Base-by-base conservation (phyloP, 2,329 filamentous ascomycete genomes). In the Eutypella sp. region DNA sequence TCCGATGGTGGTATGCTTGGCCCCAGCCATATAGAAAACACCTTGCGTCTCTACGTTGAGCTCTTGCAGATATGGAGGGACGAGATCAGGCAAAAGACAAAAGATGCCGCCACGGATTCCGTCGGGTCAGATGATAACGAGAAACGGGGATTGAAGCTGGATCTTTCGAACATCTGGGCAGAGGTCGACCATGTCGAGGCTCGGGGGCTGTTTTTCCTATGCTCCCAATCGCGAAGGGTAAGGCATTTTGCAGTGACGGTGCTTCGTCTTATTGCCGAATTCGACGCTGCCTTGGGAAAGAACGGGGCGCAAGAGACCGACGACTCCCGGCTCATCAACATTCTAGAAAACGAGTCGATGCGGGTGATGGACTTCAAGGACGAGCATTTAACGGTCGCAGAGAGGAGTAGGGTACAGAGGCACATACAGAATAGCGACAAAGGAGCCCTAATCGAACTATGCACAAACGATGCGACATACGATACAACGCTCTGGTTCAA, bases 401-500 rank as follows among this genome's bases (percentile, higher is more conserved):
- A 99, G 67, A 81, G 91, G 47, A 99, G 90, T 67, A 84, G 93
- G 40, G 72, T 99, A 33, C 91, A 97, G 60, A 84, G 93, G 51
- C 92, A 92, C 8, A 85, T 96, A 65, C 84, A 90, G 55, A 89
- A 86, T 61, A 88, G 83, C 60, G 89, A 89, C 39, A 85, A 91
- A 57, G 91, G 89, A 51, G 92, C 89, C 3, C 72, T 99, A 16
- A 87, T 97, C 27, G 92, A 97, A 62, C 79, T 99, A 20, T 97
- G 93, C 67, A 92, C 89, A 56, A 97, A 93, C 67, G 93, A 97
- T 56, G 83, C 93, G 22, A 89, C 90, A 1, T 96, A 97, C 59
- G 93, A 99, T 62, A 85, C 89, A 3, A 95, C 91, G 0, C 71
- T 99, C 11, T 99, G 93, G 93, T 95, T 93, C 69, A 99, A 97